A percentile compares a stretch with the other conserved stretches of the same genome.
Conservation (phyloP, 176 grass and related monocot genomes). For the Avena atlantica region DNA sequence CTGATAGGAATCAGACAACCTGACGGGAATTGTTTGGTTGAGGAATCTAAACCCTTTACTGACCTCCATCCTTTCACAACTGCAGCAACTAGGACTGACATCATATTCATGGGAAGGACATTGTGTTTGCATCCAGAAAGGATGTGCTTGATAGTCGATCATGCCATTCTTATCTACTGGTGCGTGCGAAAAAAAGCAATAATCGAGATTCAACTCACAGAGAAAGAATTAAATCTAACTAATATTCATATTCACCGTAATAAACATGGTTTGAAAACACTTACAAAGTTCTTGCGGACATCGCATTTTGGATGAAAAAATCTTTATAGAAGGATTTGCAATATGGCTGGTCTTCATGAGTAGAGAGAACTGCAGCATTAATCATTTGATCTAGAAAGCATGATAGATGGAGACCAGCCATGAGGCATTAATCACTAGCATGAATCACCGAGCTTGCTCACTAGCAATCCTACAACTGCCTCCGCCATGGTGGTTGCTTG, state of each 20-base stretch:
- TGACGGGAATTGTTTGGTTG: too few relatives aligned
- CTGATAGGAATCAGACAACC: too few relatives aligned
- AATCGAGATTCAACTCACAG: neutral
- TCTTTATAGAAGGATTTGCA: conserved; percentile 78
- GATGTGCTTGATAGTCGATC: conserved; percentile 78
- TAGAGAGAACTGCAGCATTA: conserved; percentile 65
- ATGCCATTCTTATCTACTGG: too few relatives aligned
- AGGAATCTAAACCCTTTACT: conserved; percentile 31
- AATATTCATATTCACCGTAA: neutral
- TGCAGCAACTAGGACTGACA: conserved; percentile 88
- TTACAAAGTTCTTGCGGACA: conserved; percentile 83
- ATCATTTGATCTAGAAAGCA: conserved; percentile 33
- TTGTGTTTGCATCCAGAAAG: conserved; percentile 94
- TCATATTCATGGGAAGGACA: conserved; percentile 90
- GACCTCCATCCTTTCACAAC: conserved; percentile 98
- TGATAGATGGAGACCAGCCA: neutral
- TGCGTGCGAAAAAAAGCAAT: too few relatives aligned
- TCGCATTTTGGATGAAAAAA: conserved; percentile 87
- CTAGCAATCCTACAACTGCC: neutral
- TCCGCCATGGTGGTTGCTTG: conserved; percentile 1
- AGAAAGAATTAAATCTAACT: conserved; percentile 25
- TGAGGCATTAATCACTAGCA: too few relatives aligned
- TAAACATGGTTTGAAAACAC: conserved; percentile 32
- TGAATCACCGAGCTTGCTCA: neutral
- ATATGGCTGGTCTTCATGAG: conserved; percentile 78